Percentiles rank a stretch among this genome's conserved stretches.
These are phyloP conservation scores for Corymbia maculata DNA, from an alignment of 345 rosid genomes.

Conservation along the genomic window DNA sequence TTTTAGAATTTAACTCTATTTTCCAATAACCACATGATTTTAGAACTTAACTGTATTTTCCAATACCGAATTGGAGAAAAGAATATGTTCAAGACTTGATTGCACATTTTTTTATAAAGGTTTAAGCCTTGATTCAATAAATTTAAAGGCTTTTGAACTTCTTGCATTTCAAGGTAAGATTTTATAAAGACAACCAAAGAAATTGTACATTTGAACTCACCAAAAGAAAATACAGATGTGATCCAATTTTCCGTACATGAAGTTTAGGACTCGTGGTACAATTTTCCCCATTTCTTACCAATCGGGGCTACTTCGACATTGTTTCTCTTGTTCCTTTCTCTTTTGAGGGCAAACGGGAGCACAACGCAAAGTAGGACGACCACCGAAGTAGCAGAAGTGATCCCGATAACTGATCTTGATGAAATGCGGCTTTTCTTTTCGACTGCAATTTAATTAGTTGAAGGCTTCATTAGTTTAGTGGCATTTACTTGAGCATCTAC, in stretches of 20 bases:
- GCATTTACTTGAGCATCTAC: neutral
- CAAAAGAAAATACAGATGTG: too few relatives aligned
- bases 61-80: neutral
- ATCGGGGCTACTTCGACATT: neutral
- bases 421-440: neutral
- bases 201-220: too few relatives aligned
- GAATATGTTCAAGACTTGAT: too few relatives aligned
- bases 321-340: neutral
- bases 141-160: neutral
- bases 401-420: neutral
- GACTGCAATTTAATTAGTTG: neutral
- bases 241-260: neutral
- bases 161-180: too few relatives aligned
- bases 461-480: neutral
- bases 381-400: neutral
- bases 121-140: too few relatives aligned
- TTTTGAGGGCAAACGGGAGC: neutral
- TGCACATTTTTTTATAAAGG: too few relatives aligned
- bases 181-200: too few relatives aligned
- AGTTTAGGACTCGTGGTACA: neutral
- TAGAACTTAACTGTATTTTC: too few relatives aligned
- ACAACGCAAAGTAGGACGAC: neutral
- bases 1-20: too few relatives aligned
- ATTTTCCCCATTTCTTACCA: neutral
- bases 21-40: too few relatives aligned